A percentile compares a stretch with the other conserved stretches of the same genome.
Evolutionary conservation across 345 rosid species (phyloP).

Genomic region (Melaleuca quinquenervia): DNA sequence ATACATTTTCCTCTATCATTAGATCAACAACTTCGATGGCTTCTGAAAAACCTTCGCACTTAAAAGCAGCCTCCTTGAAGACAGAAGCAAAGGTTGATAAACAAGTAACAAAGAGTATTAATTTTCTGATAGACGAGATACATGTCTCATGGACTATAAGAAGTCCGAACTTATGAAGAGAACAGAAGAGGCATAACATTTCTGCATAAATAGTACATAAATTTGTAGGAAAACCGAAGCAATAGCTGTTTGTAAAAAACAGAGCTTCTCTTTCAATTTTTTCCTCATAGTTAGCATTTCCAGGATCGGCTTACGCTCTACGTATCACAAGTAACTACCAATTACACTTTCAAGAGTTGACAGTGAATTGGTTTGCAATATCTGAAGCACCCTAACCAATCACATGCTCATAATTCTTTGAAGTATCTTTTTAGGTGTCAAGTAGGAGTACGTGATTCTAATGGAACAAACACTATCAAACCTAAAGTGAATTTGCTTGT

Average conservation of each 20-base stretch:
- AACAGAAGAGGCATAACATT: not conserved
- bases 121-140: not conserved
- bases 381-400: not conserved
- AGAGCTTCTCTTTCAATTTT: not conserved
- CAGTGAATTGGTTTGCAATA: not conserved
- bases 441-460: not conserved
- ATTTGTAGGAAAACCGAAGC: not conserved
- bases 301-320: not conserved
- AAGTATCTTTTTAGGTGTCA: not conserved
- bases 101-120: not conserved
- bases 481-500: not conserved
- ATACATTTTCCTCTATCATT: not conserved
- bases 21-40: not conserved
- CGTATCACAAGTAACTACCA: not conserved
- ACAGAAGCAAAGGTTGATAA: not conserved
- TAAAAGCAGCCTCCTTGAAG: not conserved
- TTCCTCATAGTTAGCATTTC: not conserved
- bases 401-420: not conserved
- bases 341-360: not conserved
- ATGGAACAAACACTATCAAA: not conserved
- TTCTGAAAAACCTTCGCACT: not conserved
- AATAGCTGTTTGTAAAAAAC: not conserved
- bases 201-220: not conserved
- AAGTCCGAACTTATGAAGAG: not conserved
- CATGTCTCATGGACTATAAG: not conserved